These are phyloP conservation scores for Rhizopogon roseolus DNA, from an alignment of 768 basidiomycete genomes.

Conservation along the genomic window DNA sequence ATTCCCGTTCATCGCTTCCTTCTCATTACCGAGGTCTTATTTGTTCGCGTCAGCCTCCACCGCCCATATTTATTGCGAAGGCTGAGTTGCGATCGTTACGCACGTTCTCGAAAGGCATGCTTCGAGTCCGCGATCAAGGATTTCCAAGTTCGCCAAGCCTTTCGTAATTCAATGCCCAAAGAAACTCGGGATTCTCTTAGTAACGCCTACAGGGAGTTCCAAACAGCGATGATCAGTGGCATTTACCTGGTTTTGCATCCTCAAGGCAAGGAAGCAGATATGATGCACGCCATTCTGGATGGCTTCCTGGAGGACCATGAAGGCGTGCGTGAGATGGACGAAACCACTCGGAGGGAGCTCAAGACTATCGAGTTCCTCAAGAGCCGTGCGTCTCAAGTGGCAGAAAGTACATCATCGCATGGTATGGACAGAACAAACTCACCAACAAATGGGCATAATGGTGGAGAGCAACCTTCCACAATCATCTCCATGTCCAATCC, in stretches of 20 bases:
- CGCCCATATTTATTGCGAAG: constrained; percentile 81
- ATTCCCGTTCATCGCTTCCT: constrained; percentile 85
- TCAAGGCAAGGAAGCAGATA: constrained; percentile 57
- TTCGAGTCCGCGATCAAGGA: constrained; percentile 90
- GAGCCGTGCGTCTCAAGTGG: constrained; percentile 55
- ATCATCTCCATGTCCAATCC: constrained; percentile 6
- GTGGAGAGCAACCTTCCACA: constrained; percentile 39
- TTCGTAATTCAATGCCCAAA: constrained; percentile 54
- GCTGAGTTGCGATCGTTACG: constrained; percentile 74
- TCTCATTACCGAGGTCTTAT: constrained; percentile 84
- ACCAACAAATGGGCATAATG: constrained; percentile 18
- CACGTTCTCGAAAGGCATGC: constrained; percentile 78
- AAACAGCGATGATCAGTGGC: constrained; percentile 85
- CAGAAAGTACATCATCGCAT: constrained; percentile 24
- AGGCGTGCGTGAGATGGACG: constrained; percentile 61
- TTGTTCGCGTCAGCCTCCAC: constrained; percentile 79
- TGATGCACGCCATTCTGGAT: constrained; percentile 79
- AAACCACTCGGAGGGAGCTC: constrained; percentile 77
- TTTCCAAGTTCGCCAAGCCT: constrained; percentile 71
- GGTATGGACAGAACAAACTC: constrained; percentile 6
- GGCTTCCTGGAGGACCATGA: constrained; percentile 62
- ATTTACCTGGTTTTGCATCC: constrained; percentile 83
- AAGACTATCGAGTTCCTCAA: constrained; percentile 83
- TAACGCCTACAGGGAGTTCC: constrained; percentile 84
- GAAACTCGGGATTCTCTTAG: constrained; percentile 68